These are phyloP conservation scores for Protomyces arabidopsidicola DNA, from an alignment of 1,139 yeast species.

Conservation along the genomic window DNA sequence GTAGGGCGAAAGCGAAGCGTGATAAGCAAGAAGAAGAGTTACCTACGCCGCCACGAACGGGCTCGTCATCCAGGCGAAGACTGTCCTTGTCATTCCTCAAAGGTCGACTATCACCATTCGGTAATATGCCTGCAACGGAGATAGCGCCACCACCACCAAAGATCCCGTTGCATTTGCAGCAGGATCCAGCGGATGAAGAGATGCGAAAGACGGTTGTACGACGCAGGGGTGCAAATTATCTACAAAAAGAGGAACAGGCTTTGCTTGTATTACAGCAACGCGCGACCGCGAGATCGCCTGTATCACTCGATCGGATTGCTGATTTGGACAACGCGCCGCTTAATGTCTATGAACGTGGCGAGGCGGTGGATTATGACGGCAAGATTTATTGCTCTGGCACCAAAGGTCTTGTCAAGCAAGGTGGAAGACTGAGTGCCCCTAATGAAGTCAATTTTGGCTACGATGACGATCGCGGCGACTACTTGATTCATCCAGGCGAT, in stretches of 20 bases:
- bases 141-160: neutral
- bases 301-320: neutral
- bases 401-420: constrained; percentile 34
- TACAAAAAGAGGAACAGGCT: constrained; percentile 1
- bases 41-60: neutral
- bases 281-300: constrained; percentile 6
- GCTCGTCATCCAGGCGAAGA: constrained; percentile 4
- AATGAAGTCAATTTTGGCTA: constrained; percentile 55
- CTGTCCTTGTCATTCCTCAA: constrained; percentile 8
- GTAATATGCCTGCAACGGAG: neutral
- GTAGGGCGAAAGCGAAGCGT: neutral
- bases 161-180: neutral
- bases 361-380: constrained; percentile 44
- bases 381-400: constrained; percentile 44
- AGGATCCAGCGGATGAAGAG: constrained; percentile 20
- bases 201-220: constrained; percentile 5
- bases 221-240: constrained; percentile 7
- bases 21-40: constrained; percentile 5
- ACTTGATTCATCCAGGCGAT: constrained; percentile 54
- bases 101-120: constrained; percentile 23
- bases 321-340: constrained; percentile 33
- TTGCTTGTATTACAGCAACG: constrained; percentile 5
- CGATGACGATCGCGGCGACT: constrained; percentile 67
- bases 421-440: constrained; percentile 45
- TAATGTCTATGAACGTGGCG: constrained; percentile 53